Evolutionary conservation across 768 basidiomycete genomes (phyloP).

Genomic region (Suillus cothurnatus): DNA sequence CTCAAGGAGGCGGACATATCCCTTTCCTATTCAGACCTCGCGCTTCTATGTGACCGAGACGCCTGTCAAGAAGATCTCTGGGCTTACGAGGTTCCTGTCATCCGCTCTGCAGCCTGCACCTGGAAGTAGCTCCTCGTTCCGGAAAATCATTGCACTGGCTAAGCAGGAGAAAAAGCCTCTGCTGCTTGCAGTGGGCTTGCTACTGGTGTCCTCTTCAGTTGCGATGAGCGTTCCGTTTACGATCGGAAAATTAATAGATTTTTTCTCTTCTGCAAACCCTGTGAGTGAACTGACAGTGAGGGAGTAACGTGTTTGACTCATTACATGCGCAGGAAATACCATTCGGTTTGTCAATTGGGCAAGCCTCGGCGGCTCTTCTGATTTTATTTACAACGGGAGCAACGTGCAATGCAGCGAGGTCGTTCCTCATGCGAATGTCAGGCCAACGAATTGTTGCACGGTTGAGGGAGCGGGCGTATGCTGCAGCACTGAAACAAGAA

Average conservation of each 20-base stretch:
- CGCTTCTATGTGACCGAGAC: conserved; percentile 19
- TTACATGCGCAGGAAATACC: conserved; percentile 62
- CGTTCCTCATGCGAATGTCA: conserved; percentile 83
- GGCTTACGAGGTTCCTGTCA: conserved; percentile 33
- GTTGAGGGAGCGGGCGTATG: conserved; percentile 79
- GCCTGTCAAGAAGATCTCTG: conserved; percentile 7
- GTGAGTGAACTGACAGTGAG: conserved; percentile 39
- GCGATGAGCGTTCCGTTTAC: conserved; percentile 93
- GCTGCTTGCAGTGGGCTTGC: conserved; percentile 71
- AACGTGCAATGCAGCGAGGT: conserved; percentile 79
- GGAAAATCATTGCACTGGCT: conserved; percentile 77
- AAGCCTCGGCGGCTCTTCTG: conserved; percentile 76
- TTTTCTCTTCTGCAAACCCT: conserved; percentile 74
- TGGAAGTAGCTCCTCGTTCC: conserved; percentile 60
- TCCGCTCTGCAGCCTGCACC: conserved; percentile 38
- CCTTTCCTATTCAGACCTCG: neutral
- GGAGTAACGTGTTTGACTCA: neutral
- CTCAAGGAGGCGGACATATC: neutral
- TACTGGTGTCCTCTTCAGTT: conserved; percentile 86
- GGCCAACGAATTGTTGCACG: conserved; percentile 92
- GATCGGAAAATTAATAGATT: conserved; percentile 93
- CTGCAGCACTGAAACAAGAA: conserved; percentile 84
- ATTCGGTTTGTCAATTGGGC: conserved; percentile 73
- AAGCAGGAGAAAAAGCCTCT: conserved; percentile 82
- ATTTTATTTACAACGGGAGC: conserved; percentile 86